Evolutionary conservation across 2,329 filamentous ascomycete genomes (phyloP).

Genomic region (Fusarium sp.): DNA sequence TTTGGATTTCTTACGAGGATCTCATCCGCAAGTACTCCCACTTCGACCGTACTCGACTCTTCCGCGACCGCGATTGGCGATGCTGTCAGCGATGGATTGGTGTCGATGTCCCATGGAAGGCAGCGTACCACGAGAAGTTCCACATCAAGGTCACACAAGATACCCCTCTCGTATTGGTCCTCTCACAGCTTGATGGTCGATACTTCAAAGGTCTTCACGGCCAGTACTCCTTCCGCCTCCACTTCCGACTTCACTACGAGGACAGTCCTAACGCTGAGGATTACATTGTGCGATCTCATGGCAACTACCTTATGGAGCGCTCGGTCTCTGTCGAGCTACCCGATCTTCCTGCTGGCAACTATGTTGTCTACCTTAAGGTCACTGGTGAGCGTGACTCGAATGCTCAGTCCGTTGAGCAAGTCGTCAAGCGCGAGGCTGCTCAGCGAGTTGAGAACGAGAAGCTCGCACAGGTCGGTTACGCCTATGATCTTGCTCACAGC

Average conservation of each 20-base stretch:
- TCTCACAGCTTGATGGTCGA: conserved; percentile 71
- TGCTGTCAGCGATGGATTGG: conserved; percentile 71
- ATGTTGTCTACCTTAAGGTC: conserved; percentile 68
- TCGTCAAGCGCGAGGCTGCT: conserved; percentile 65
- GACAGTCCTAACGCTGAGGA: conserved; percentile 65
- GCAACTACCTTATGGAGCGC: conserved; percentile 69
- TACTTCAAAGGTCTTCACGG: conserved; percentile 73
- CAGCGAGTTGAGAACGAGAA: conserved; percentile 66
- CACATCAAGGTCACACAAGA: conserved; percentile 67
- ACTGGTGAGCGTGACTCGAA: conserved; percentile 61
- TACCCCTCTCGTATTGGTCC: conserved; percentile 68
- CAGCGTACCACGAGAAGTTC: conserved; percentile 72
- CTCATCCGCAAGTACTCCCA: conserved; percentile 71
- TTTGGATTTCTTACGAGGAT: conserved; percentile 74
- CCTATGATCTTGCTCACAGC: conserved; percentile 71
- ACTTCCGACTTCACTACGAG: conserved; percentile 64
- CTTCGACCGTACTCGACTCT: conserved; percentile 72
- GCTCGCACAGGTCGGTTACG: conserved; percentile 67
- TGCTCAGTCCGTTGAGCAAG: conserved; percentile 64
- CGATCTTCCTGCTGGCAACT: conserved; percentile 67
- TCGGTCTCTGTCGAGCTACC: conserved; percentile 69
- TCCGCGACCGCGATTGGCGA: conserved; percentile 68
- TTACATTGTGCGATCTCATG: conserved; percentile 70
- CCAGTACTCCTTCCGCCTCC: conserved; percentile 65
- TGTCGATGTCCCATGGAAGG: conserved; percentile 71